Base-by-base conservation (phyloP, 805 yeast genomes). In the Jamesozyma gamospora region DNA sequence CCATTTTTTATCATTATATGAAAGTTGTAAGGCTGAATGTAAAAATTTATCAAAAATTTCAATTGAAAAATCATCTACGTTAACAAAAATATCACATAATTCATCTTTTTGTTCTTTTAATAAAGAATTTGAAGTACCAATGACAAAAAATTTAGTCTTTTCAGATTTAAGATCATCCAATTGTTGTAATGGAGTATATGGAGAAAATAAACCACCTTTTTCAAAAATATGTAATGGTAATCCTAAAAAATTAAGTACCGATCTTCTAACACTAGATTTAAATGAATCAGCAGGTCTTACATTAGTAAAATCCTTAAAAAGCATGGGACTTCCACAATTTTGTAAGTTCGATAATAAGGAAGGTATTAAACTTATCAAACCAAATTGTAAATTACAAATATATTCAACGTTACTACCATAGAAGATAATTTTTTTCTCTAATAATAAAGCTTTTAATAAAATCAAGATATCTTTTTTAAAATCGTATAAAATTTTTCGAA, bases 161-260 rank as follows among this genome's bases (percentile, higher is more conserved):
- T 66, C 64, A 16, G 72, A 69, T 26, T 66, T 67, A 38, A 92
- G 66, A 49, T 82, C 87, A 38, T 82, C 82, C 41, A 90, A 65
- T 55, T 90, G 97, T 58, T 90, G 98, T 40, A 92, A 65, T 0
- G 97, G 94, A n/a, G 88, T 70, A 62, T 90, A 92, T 2, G 98
- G 97, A 49, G 82, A 80, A 69, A 94, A 88, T 43, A 90, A 70
- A 1, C 94, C 87, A 33, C 94, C 94, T 48, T 75, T 74, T 36
- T 86, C 86, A 61, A 92, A 92, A 1, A 87, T 60, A 50, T 82
- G 88, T 36, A 92, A 65, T 0, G 98, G 98, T 26, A 92, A 66
- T 0, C 97, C 98, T 53, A 86, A 72, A 55, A 85, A 92, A 27
- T 74, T 64, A 30, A 90, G 63, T 56, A 88, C 70, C 0, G 95